These are phyloP conservation scores for Calonectria hawksworthii DNA, from an alignment of 2,329 filamentous ascomycete species.

Conservation along the genomic window DNA sequence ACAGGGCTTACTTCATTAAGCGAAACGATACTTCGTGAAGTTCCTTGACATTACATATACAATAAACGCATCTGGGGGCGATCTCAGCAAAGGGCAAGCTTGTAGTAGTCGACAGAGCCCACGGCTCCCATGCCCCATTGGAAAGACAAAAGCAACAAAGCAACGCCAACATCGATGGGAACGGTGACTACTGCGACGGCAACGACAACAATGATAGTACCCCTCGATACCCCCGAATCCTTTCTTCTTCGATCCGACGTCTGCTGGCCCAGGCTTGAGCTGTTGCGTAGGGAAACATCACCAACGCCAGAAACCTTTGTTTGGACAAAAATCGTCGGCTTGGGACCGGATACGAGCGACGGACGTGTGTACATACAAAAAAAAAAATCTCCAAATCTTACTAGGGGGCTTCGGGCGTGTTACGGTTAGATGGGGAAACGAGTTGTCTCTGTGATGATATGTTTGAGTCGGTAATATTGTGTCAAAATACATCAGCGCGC, in stretches of 20 bases:
- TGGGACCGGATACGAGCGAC: slow-evolving; percentile 25
- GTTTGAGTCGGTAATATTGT: slow-evolving; percentile 35
- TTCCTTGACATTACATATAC: background rate
- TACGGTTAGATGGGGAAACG: slow-evolving; percentile 35
- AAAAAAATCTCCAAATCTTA: slow-evolving; percentile 39
- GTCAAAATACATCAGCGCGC: slow-evolving; percentile 37
- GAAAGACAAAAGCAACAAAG: slow-evolving; percentile 25
- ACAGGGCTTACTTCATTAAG: slow-evolving; percentile 72
- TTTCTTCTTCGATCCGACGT: slow-evolving; percentile 34
- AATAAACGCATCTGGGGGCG: slow-evolving; percentile 21
- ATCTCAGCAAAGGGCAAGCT: slow-evolving; percentile 19
- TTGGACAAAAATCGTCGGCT: slow-evolving; percentile 17
- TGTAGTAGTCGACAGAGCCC: slow-evolving; percentile 25
- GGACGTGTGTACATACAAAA: slow-evolving; percentile 41
- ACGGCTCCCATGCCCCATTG: slow-evolving; percentile 23
- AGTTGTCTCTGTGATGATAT: slow-evolving; percentile 40
- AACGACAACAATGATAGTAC: slow-evolving; percentile 17
- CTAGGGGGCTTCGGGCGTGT: slow-evolving; percentile 23
- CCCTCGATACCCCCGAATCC: slow-evolving; percentile 29
- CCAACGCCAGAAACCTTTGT: background rate
- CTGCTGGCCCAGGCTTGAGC: slow-evolving; percentile 14
- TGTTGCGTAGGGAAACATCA: background rate
- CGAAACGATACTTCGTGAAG: slow-evolving; percentile 60
- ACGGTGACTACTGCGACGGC: slow-evolving; percentile 12
- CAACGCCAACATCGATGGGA: slow-evolving; percentile 3